phyloP scores from a whole-genome alignment of 1,284 basidiomycete genomes.

The Takashimella koratensis region DNA sequence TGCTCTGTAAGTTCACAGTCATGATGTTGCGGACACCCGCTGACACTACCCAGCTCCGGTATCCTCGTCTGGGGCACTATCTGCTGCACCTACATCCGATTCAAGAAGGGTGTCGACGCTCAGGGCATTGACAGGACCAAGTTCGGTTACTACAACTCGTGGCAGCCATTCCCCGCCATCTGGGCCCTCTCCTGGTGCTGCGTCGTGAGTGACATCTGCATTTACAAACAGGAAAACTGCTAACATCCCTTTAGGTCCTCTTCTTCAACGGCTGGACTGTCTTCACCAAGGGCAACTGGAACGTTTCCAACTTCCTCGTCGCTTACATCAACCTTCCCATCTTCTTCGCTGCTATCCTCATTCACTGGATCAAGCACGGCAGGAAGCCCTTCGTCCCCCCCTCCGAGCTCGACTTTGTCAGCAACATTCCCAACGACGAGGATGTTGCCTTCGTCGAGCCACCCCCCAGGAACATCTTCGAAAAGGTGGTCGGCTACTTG shows the following conservation, averaged over 20 bases:
- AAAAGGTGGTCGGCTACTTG: constrained; percentile 48
- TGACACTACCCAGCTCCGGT: constrained; percentile 54
- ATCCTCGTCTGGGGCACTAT: constrained; percentile 19
- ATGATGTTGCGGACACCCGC: too few species aligned
- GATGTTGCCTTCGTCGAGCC: constrained; percentile 64
- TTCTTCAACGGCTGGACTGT: constrained; percentile 25
- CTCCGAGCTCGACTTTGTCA: constrained; percentile 75
- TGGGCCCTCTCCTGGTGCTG: constrained; percentile 16
- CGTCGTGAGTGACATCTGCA: constrained; percentile 2
- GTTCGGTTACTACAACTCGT: constrained; percentile 23
- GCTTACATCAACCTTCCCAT: constrained; percentile 28
- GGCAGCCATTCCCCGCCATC: constrained; percentile 25
- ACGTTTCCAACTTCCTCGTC: constrained; percentile 37
- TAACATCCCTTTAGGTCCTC: too few species aligned
- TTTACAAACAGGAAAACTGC: too few species aligned
- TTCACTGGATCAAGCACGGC: constrained; percentile 51
- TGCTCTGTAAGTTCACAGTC: constrained; percentile 17
- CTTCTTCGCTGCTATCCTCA: constrained; percentile 18
- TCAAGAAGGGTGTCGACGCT: constrained; percentile 23
- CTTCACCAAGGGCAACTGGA: constrained; percentile 16
- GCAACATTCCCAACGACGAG: constrained; percentile 67
- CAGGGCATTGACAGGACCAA: constrained; percentile 25
- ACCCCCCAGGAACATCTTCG: constrained; percentile 62
- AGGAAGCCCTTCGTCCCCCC: too few species aligned
- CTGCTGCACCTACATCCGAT: constrained; percentile 27